Percentiles rank a stretch among this genome's conserved stretches.
Conservation (phyloP, 2,329 filamentous ascomycete genomes). For the Zymoseptoria passerinii region DNA sequence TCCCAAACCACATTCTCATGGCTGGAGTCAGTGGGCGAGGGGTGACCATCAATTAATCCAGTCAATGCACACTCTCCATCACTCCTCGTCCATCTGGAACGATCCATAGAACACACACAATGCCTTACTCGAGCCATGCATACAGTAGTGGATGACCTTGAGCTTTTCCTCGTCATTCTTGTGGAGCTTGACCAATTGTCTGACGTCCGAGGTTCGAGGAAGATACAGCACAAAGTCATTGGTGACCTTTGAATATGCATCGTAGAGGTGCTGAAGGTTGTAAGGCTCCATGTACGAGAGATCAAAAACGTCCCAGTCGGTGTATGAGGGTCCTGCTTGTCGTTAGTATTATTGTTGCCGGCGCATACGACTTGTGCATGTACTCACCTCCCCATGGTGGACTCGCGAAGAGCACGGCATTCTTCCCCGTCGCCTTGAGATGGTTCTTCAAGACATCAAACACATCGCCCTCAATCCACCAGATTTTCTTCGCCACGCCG, state of each 20-base stretch:
- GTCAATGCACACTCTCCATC: background rate
- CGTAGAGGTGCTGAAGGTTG: constrained; percentile 54
- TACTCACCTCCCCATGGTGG: constrained; percentile 64
- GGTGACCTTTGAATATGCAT: constrained; percentile 47
- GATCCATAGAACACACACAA: constrained; percentile 52
- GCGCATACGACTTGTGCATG: too few species aligned
- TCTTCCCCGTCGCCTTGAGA: constrained; percentile 40
- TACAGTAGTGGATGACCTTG: constrained; percentile 81
- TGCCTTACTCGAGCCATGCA: constrained; percentile 78
- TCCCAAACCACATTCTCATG: background rate
- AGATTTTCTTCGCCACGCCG: constrained; percentile 67
- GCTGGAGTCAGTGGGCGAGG: background rate
- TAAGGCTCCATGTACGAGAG: constrained; percentile 85
- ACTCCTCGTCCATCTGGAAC: constrained; percentile 29
- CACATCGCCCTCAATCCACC: constrained; percentile 80
- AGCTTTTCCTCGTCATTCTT: constrained; percentile 46
- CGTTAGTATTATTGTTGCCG: too few species aligned
- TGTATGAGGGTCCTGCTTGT: constrained; percentile 52
- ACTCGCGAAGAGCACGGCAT: constrained; percentile 59
- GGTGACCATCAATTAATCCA: background rate
- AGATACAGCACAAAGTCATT: constrained; percentile 65
- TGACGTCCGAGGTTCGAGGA: constrained; percentile 74
- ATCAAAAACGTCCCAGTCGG: constrained; percentile 65
- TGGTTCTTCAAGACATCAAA: constrained; percentile 60
- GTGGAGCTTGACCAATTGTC: constrained; percentile 57